A percentile compares a stretch with the other conserved stretches of the same genome.
phyloP scores from a whole-genome alignment of 2,329 filamentous ascomycete genomes.

The Beauveria bassiana region DNA sequence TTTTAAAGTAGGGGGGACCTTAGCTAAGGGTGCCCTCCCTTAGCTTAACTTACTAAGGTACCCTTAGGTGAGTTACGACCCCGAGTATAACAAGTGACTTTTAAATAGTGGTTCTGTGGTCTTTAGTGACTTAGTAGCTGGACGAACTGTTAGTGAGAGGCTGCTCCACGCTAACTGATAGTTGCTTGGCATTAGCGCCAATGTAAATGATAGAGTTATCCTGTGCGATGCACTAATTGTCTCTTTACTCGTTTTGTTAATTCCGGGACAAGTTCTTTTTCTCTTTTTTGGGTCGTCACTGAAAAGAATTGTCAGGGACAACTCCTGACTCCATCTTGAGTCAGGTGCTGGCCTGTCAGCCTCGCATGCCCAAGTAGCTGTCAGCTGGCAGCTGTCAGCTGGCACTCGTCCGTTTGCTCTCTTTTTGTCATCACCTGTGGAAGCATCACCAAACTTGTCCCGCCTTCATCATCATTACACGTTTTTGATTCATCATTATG shows the following conservation, averaged over 20 bases:
- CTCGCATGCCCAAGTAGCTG: background rate
- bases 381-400: background rate
- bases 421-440: no score
- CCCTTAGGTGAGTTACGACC: no score
- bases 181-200: slow-evolving; percentile 3
- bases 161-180: background rate
- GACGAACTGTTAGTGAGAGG: background rate
- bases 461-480: background rate
- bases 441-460: background rate
- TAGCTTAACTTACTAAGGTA: no score
- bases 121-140: background rate
- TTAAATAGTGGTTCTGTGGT: no score
- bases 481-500: no score
- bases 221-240: background rate
- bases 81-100: no score
- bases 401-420: background rate
- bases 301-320: background rate
- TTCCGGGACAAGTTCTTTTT: background rate
- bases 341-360: background rate
- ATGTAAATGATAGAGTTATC: slow-evolving; percentile 3
- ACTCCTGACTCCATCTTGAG: background rate
- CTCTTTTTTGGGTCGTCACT: background rate
- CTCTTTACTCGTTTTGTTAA: background rate
- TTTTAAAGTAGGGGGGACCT: no score
- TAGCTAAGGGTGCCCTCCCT: no score